Evolutionary conservation across 495 filamentous ascomycete genomes (phyloP).

Genomic region (Daldinia decipiens): DNA sequence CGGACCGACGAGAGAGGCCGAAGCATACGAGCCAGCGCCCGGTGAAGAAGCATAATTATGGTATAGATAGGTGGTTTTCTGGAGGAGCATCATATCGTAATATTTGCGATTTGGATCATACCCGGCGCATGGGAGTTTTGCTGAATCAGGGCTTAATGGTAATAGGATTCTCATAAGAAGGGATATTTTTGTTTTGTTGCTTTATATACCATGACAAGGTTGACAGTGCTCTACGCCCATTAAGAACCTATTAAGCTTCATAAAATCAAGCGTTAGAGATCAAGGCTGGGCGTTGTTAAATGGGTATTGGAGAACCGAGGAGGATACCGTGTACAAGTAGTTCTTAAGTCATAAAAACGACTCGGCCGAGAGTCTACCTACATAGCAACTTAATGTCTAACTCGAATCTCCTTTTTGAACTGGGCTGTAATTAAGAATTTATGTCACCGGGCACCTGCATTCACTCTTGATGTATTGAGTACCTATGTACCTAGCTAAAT

Average conservation of each 20-base stretch:
- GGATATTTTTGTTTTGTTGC: slow-evolving; percentile 15
- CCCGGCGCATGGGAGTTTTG: slow-evolving; percentile 29
- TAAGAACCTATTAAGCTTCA: slow-evolving; percentile 1
- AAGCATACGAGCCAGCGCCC: slow-evolving; percentile 38
- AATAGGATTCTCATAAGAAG: slow-evolving; percentile 14
- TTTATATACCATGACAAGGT: slow-evolving; percentile 14
- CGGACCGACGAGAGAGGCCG: slow-evolving; percentile 46
- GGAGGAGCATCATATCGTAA: slow-evolving; percentile 6
- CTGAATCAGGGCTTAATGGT: slow-evolving; percentile 5
- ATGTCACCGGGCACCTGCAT: no score
- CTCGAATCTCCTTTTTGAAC: slow-evolving; percentile 1
- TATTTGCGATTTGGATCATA: slow-evolving; percentile 23
- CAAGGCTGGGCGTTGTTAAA: slow-evolving; percentile 3
- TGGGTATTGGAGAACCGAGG: slow-evolving; percentile 10
- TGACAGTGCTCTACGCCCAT: background rate
- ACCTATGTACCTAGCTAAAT: no score
- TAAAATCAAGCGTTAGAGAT: background rate
- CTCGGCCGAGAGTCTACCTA: slow-evolving; percentile 19
- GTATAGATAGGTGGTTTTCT: background rate
- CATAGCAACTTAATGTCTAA: slow-evolving; percentile 42
- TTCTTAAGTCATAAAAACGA: slow-evolving; percentile 15
- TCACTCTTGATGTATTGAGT: no score
- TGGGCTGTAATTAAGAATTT: no score
- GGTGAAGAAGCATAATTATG: slow-evolving; percentile 15
- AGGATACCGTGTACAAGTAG: slow-evolving; percentile 21